Evolutionary conservation across 2,329 filamentous ascomycete genomes (phyloP).

Genomic region (Scedosporium aurantiacum): DNA sequence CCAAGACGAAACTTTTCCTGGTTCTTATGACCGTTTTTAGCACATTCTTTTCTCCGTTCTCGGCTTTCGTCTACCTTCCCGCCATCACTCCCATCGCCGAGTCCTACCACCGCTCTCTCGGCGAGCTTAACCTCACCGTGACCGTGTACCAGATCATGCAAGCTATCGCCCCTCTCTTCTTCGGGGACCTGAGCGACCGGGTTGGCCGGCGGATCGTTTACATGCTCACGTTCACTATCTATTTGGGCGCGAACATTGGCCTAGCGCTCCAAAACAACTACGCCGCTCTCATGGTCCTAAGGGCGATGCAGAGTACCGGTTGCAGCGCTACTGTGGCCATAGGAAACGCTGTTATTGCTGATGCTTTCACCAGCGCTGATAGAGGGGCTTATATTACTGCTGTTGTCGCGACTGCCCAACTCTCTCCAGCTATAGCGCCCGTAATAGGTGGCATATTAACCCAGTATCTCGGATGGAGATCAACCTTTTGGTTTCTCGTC

Average conservation of each 20-base stretch:
- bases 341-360: conserved; percentile 46
- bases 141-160: conserved; percentile 51
- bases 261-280: conserved; percentile 39
- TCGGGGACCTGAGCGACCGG: conserved; percentile 44
- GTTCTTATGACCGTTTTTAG: conserved; percentile 26
- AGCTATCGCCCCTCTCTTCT: conserved; percentile 45
- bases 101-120: conserved; percentile 30
- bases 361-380: conserved; percentile 51
- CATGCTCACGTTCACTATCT: conserved; percentile 39
- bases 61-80: conserved; percentile 42
- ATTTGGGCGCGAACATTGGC: conserved; percentile 41
- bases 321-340: conserved; percentile 50
- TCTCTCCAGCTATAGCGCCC: conserved; percentile 35
- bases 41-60: conserved; percentile 34
- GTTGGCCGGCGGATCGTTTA: conserved; percentile 44
- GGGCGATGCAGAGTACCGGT: conserved; percentile 46
- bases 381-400: conserved; percentile 42
- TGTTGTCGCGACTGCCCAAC: not conserved
- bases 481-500: conserved; percentile 51
- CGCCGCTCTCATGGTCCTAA: conserved; percentile 37
- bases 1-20: conserved; percentile 28
- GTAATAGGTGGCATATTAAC: conserved; percentile 47
- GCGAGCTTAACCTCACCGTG: conserved; percentile 37
- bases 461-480: conserved; percentile 46
- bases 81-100: conserved; percentile 36